Evolutionary conservation across 2,329 filamentous ascomycete genomes (phyloP).

Genomic region (Lachnellula arida): DNA sequence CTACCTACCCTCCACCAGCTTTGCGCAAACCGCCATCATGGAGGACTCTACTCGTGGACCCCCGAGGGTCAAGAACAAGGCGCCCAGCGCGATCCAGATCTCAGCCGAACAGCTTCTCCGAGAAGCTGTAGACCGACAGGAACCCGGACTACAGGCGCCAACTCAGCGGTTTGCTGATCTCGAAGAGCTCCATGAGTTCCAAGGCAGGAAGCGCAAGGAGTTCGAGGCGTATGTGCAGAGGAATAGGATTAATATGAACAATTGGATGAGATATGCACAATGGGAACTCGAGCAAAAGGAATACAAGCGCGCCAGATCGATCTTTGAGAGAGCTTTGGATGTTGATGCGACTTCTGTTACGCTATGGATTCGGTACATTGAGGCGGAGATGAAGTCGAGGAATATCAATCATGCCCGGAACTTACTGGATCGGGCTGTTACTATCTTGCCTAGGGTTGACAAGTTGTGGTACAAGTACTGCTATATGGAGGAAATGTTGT

Average conservation of each 20-base stretch:
- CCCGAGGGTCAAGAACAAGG: conserved; percentile 98
- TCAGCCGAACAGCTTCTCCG: conserved; percentile 95
- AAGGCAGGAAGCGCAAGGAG: conserved; percentile 91
- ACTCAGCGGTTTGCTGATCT: conserved; percentile 94
- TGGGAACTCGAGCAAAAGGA: conserved; percentile 99
- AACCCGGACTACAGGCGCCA: conserved; percentile 79
- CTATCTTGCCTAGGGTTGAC: conserved; percentile 82
- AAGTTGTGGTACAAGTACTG: conserved; percentile 99
- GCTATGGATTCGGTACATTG: conserved; percentile 89
- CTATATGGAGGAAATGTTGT: conserved; percentile 97
- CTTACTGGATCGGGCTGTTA: conserved; percentile 89
- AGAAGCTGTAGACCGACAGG: conserved; percentile 95
- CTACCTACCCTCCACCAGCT: too few relatives aligned
- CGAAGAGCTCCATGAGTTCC: conserved; percentile 96
- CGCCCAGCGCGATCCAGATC: conserved; percentile 83
- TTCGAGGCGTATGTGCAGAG: conserved; percentile 97
- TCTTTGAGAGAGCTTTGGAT: conserved; percentile 93
- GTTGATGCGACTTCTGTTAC: conserved; percentile 82
- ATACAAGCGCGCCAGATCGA: conserved; percentile 81
- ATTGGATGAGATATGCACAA: conserved; percentile 96
- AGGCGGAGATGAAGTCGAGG: conserved; percentile 90
- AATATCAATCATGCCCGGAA: conserved; percentile 98
- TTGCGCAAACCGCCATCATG: conserved; percentile 50
- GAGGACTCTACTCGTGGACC: conserved; percentile 79
- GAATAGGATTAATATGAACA: conserved; percentile 94